Base-by-base conservation (phyloP, 1,139 yeast species). In the Pichia terricola region DNA sequence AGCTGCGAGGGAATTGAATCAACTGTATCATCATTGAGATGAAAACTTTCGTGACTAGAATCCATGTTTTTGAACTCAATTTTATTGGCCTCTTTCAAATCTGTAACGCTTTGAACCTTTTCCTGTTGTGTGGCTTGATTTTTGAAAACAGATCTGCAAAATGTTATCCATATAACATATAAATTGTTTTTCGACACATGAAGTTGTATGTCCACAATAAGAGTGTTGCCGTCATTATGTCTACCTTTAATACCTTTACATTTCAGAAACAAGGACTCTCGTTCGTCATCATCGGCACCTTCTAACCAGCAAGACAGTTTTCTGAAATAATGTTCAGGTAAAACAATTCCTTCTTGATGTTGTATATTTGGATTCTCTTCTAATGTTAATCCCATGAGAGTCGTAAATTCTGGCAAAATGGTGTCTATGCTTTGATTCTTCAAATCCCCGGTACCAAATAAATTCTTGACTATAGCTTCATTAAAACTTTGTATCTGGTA, bases 301-400 rank as follows among this genome's bases (percentile, higher is more conserved):
- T 43, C 51, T 8, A 46, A 42, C 44, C 53, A 56, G 34, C 67
- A 68, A 26, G 67, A 64, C 34, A 73, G 61, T 50, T 79, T 80
- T 51, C 96, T 71, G 62, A 88, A 87, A 59, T 84, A 82, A 63
- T 88, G 96, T 60, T 88, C 96, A 0, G 96, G 95, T 16, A 88
- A 65, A 0, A 88, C 95, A 66, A 65, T 71, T 56, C 75, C 85
- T 50, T 57, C 73, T 48, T 49, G 65, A 30, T 66, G 57, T 45
- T 60, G 60, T 46, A 69, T 53, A 25, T 62, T 56, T 22, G 74
- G 72, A 35, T 67, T 69, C 35, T 69, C 70, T 3, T 59, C 61
- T 26, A 71, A 59, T 3, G 86, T 80, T 28, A 65, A 59, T 4
- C 66, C 62, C 46, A 86, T 65, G 37, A 84, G 70, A 8, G 65